A percentile compares a stretch with the other conserved stretches of the same genome.
phyloP scores from a whole-genome alignment of 2,329 filamentous ascomycete genomes.

The Fusarium coffeatum region DNA sequence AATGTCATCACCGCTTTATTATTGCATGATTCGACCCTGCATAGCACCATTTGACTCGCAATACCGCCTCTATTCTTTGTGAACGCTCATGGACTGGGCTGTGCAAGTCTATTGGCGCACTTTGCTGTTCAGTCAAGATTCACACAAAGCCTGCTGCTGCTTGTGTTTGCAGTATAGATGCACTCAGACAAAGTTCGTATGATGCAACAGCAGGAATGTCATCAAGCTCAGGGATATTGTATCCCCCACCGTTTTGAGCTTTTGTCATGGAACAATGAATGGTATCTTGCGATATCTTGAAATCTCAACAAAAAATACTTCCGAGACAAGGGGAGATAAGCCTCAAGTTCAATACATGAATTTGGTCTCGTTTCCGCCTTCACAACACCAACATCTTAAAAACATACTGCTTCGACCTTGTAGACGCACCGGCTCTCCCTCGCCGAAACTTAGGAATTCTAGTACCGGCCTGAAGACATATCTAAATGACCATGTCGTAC shows the following conservation, averaged over 20 bases:
- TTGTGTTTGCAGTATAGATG: conserved; percentile 10
- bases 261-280: neutral
- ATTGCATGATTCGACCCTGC: conserved; percentile 35
- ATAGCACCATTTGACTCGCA: conserved; percentile 25
- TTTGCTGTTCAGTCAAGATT: conserved; percentile 1
- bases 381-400: conserved; percentile 22
- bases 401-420: conserved; percentile 8
- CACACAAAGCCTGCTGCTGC: conserved; percentile 24
- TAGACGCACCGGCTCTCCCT: conserved; percentile 18
- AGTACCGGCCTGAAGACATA: neutral
- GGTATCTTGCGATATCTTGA: neutral
- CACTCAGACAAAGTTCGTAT: conserved; percentile 14
- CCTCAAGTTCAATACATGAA: neutral
- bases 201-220: neutral
- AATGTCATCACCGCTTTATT: conserved; percentile 43
- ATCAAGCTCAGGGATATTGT: neutral
- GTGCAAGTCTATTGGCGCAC: conserved; percentile 8
- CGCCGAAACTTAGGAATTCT: conserved; percentile 2
- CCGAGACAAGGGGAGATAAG: conserved; percentile 25
- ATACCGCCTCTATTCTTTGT: conserved; percentile 18
- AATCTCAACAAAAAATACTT: neutral
- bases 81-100: neutral
- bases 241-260: neutral
- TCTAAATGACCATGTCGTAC: neutral
- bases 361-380: conserved; percentile 1